Evolutionary conservation across 2,329 filamentous ascomycete species (phyloP).

Genomic region (Neodidymelliopsis sp.): DNA sequence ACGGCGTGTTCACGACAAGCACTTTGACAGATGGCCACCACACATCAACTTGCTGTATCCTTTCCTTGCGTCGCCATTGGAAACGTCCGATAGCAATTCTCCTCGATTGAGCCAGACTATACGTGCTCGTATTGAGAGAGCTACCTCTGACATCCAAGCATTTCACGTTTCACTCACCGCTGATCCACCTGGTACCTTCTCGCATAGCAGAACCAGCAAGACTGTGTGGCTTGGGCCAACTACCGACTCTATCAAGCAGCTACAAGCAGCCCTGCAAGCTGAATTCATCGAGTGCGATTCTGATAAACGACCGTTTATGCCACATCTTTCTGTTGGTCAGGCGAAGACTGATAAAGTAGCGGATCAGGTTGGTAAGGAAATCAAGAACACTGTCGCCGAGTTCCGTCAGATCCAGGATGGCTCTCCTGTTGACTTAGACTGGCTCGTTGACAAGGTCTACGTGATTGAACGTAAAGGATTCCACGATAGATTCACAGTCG

Average conservation of each 20-base stretch:
- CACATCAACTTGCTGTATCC: constrained; percentile 45
- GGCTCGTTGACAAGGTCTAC: constrained; percentile 36
- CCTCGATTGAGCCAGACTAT: constrained; percentile 28
- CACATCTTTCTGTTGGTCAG: constrained; percentile 41
- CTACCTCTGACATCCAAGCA: constrained; percentile 21
- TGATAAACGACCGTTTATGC: constrained; percentile 31
- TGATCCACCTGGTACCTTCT: constrained; percentile 29
- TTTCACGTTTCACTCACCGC: constrained; percentile 31
- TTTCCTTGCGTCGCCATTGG: constrained; percentile 33
- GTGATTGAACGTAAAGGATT: constrained; percentile 38
- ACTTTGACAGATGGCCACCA: constrained; percentile 40
- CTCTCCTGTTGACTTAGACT: constrained; percentile 23
- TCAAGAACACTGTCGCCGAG: constrained; percentile 21
- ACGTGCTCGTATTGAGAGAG: constrained; percentile 30
- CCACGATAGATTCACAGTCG: constrained; percentile 34
- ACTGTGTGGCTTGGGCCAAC: constrained; percentile 37
- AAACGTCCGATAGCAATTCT: constrained; percentile 10
- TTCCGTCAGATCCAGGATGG: background rate
- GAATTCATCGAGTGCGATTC: constrained; percentile 36
- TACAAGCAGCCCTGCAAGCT: constrained; percentile 37
- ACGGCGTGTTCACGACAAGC: constrained; percentile 33
- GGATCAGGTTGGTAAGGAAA: constrained; percentile 23
- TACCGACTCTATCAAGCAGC: constrained; percentile 19
- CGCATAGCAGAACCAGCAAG: constrained; percentile 28
- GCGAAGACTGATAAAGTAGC: constrained; percentile 21